phyloP scores from a whole-genome alignment of 202 grass and related monocot genomes.

The Tripidium arundinaceum region DNA sequence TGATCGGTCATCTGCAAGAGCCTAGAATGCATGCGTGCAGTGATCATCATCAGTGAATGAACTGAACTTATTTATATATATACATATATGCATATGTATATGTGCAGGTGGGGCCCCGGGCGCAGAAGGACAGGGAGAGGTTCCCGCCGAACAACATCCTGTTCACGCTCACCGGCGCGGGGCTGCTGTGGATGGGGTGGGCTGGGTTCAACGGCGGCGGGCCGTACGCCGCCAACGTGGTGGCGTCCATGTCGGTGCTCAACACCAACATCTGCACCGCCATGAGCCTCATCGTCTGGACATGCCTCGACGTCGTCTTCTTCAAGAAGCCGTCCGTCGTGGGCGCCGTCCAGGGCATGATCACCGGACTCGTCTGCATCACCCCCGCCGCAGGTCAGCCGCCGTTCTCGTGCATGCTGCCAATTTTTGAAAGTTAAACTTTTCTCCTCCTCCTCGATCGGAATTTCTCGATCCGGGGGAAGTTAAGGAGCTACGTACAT shows the following conservation, averaged over 20 bases:
- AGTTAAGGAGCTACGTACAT: too few species aligned
- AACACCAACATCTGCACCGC: conserved; percentile 48
- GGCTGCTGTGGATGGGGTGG: conserved; percentile 52
- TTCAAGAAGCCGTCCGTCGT: conserved; percentile 49
- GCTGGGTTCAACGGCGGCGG: conserved; percentile 48
- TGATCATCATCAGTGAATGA: too few species aligned
- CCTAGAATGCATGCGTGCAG: too few species aligned
- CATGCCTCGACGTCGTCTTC: conserved; percentile 48
- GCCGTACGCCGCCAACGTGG: conserved; percentile 37
- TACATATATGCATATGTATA: too few species aligned
- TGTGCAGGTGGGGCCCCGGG: conserved; percentile 9
- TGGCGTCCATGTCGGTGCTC: conserved; percentile 33
- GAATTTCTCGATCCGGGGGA: neutral
- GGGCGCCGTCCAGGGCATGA: conserved; percentile 49
- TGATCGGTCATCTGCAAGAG: too few species aligned
- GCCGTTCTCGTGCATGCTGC: neutral
- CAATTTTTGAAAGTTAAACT: neutral
- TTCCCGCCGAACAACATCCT: conserved; percentile 52
- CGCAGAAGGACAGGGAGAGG: conserved; percentile 32
- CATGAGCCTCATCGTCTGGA: conserved; percentile 49
- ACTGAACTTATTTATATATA: too few species aligned
- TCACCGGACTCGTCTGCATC: conserved; percentile 44
- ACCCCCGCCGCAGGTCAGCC: conserved; percentile 34
- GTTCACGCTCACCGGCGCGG: conserved; percentile 39
- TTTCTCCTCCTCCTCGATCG: neutral